Conservation (phyloP, 768 basidiomycete genomes). For the Trametes sanguinea region DNA sequence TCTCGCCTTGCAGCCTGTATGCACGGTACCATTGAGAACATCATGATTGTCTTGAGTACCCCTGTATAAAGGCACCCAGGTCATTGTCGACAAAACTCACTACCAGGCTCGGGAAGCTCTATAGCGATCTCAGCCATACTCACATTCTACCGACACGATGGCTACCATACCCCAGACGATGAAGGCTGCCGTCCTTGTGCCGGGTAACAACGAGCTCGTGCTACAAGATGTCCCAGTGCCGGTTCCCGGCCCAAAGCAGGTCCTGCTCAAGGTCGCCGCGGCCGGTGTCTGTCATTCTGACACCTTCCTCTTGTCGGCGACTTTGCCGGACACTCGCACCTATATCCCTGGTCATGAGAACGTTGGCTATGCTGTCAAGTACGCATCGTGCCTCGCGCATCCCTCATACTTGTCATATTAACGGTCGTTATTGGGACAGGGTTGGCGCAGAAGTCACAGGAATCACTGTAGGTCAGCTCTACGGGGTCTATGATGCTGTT, state of each 20-base stretch:
- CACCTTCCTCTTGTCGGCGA: slow-evolving; percentile 8
- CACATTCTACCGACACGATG: too few relatives aligned
- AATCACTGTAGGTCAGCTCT: slow-evolving; percentile 5
- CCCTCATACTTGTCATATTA: background rate
- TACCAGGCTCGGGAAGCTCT: too few relatives aligned
- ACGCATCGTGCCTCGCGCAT: background rate
- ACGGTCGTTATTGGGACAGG: background rate
- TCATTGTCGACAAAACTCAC: too few relatives aligned
- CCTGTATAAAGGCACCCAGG: too few relatives aligned
- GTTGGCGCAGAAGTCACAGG: background rate
- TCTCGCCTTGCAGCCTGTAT: too few relatives aligned
- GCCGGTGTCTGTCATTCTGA: slow-evolving; percentile 19
- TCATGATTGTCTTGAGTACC: too few relatives aligned
- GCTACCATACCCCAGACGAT: background rate
- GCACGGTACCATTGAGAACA: too few relatives aligned
- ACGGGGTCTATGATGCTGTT: background rate
- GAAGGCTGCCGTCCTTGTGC: slow-evolving; percentile 32
- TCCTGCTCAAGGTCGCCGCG: slow-evolving; percentile 20
- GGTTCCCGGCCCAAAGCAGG: slow-evolving; percentile 2
- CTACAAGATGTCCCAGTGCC: slow-evolving; percentile 9
- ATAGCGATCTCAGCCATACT: too few relatives aligned
- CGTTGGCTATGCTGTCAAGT: slow-evolving; percentile 11
- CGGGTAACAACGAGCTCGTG: slow-evolving; percentile 35
- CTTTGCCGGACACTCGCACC: slow-evolving; percentile 5
- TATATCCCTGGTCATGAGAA: slow-evolving; percentile 18